Evolutionary conservation across 257 asterid species (phyloP), one percentile per base, ranked within the genome.

Genomic region (Ehretia macrophylla): DNA sequence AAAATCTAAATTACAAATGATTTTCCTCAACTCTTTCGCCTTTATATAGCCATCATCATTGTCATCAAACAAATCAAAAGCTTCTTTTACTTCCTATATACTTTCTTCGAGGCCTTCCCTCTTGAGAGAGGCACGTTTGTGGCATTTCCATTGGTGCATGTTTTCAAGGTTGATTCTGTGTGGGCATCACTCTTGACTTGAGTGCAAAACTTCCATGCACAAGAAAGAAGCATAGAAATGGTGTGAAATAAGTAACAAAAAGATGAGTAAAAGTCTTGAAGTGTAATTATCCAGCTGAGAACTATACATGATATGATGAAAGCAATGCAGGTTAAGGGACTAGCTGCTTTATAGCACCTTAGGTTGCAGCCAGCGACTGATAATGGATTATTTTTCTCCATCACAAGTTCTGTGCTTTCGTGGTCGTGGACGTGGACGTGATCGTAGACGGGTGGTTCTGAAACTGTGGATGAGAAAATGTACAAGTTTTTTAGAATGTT

Each of bases 251-350:
- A 11, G 18, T 8, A 59, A 8, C 48, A 56, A 19, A 78, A 56
- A 53, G 38, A 64, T 48, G 52, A 55, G 68, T 19, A 71, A 21
- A 81, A 51, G 16, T 78, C 77, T 49, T 63, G 77, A 71, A 72
- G 39, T 56, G 65, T 59, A 35, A 48, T 59, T 22, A 60, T 58
- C 23, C 56, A 72, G 46, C 72, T 73, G 17, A 51, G 47, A 19
- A 76, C 53, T 5, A 59, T 68, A 68, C 72, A 67, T 19, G 56
- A 61, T 8, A 68, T n/a, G 56, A 76, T 50, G 51, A 58, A 54
- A 40, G 60, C 55, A 64, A 67, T 45, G 53, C 76, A 49, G 60
- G 72, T 62, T 6, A 60, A 19, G 10, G 73, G 57, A 63, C 61
- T 59, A 59, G 69, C 40, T 65, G 67, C 64, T 17, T 55, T 67